Evolutionary conservation across 352 stramenopile genomes (phyloP), one percentile per base, ranked within the genome.

Genomic region (Globisporangium carolinianum): DNA sequence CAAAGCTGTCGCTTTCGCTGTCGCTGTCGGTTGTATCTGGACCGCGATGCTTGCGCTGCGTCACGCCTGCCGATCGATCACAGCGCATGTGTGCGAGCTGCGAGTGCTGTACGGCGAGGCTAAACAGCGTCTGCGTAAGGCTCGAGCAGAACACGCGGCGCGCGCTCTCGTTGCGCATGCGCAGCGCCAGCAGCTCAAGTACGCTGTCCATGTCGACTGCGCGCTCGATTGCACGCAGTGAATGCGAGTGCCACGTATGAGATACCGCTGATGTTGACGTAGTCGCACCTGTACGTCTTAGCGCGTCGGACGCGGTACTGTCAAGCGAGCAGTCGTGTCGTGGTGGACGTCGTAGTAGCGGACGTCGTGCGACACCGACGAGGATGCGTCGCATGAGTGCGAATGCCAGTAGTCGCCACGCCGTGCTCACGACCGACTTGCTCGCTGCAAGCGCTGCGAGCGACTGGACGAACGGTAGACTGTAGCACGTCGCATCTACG

Each of bases 341-440:
- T 24, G 24, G 24, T 24, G 24, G 24, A 24, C 1, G 24, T 24
- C 24, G 24, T 24, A 24, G 24, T 24, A 24, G 24, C 24, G 24
- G 24, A 24, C 24, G 24, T 24, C 24, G 24, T 24, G 45, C 5
- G 6, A 53, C 24, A 2, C 50, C 43, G 45, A 5, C 32, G 7
- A 68, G 14, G 6, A 68, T 35, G 18, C 58, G 47, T 36, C 58
- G 48, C 5, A 81, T 61, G 42, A 79, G 47, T 7, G 53, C 43
- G 17, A 81, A 68, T 1, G 70, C 65, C 3, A 66, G 53, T 18
- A 72, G 61, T 57, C 69, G 76, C 65, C 69, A 78, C 7, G 61
- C n/a, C 38, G 59, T 58, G 4, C 9, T 47, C 12, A 11, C 52
- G 3, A 38, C 11, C 1, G 42, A 58, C 12, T 57, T 51, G 35